Conservation (phyloP, 768 basidiomycete species). For the Calocera viscosa region DNA sequence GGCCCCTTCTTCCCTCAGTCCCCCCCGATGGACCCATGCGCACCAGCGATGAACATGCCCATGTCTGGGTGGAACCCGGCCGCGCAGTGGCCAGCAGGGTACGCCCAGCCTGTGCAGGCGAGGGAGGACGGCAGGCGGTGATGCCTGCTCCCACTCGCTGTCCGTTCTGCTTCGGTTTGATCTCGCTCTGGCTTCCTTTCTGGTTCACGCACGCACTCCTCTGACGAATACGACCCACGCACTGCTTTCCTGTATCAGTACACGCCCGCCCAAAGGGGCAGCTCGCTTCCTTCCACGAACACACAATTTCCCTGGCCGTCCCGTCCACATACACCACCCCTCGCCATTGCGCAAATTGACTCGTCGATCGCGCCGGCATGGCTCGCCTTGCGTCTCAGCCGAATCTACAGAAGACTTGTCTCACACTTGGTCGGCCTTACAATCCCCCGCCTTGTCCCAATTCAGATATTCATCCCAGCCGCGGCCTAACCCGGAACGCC, state of each 20-base stretch:
- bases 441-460: constrained; percentile 3
- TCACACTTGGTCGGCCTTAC: not conserved
- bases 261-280: not conserved
- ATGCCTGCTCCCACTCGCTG: not conserved
- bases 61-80: not conserved
- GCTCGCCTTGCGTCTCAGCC: not conserved
- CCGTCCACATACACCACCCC: not conserved
- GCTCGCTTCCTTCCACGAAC: not conserved
- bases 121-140: constrained; percentile 1
- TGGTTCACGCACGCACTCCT: not conserved
- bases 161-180: not conserved
- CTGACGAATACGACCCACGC: not conserved
- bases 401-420: too few species aligned
- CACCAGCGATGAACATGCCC: not conserved
- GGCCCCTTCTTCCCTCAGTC: constrained; percentile 3
- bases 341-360: not conserved
- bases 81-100: not conserved
- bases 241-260: not conserved
- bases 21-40: not conserved
- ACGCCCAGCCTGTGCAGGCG: not conserved
- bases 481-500: not conserved
- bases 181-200: not conserved
- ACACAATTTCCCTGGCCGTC: not conserved
- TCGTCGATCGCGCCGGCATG: not conserved
- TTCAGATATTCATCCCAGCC: not conserved